These are phyloP conservation scores for Amanita fuliginea DNA, from an alignment of 768 basidiomycete species.

Conservation along the genomic window DNA sequence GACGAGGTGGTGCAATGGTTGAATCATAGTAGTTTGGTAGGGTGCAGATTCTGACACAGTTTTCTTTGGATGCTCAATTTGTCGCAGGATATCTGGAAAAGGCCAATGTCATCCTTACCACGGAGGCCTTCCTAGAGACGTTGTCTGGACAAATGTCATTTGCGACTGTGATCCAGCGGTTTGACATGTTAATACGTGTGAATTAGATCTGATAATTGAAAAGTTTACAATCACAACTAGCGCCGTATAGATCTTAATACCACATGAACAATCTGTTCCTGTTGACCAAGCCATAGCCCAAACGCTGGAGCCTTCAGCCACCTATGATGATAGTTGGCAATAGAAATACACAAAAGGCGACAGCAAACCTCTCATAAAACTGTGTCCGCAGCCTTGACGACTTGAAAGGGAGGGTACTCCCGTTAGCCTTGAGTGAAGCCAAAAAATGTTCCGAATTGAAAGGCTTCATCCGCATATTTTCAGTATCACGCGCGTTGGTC, in stretches of 20 bases:
- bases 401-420: slow-evolving; percentile 66
- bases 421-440: slow-evolving; percentile 58
- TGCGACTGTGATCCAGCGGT: too few species aligned
- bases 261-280: slow-evolving; percentile 58
- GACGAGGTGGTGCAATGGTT: too few species aligned
- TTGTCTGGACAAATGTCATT: too few species aligned
- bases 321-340: slow-evolving; percentile 11
- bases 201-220: too few species aligned
- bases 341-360: neutral
- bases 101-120: too few species aligned
- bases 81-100: too few species aligned
- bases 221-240: slow-evolving; percentile 8
- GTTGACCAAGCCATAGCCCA: slow-evolving; percentile 68
- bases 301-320: slow-evolving; percentile 73
- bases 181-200: too few species aligned
- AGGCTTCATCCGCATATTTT: slow-evolving; percentile 43
- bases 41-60: too few species aligned
- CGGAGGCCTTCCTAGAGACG: too few species aligned
- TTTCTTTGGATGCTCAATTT: too few species aligned
- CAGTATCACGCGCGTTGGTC: slow-evolving; percentile 19
- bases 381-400: slow-evolving; percentile 51
- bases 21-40: too few species aligned
- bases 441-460: slow-evolving; percentile 66
- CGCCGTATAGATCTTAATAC: slow-evolving; percentile 25
- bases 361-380: slow-evolving; percentile 50